phyloP scores from a whole-genome alignment of 2,329 filamentous ascomycete species.

The Shiraia sp. region DNA sequence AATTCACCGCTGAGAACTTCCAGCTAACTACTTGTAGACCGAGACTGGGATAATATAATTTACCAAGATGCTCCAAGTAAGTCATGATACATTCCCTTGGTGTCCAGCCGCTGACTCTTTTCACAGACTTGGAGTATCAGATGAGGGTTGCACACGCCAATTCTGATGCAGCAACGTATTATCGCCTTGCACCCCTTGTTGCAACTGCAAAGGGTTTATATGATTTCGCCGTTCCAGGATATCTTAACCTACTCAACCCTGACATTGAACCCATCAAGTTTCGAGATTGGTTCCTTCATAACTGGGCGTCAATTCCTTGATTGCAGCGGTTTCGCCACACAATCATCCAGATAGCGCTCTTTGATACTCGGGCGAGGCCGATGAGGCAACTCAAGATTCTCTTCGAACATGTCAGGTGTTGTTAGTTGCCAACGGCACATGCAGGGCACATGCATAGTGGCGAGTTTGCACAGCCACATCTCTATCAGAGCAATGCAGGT shows the following conservation, averaged over 20 bases:
- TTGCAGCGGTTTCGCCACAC: no score
- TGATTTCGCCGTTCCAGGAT: slow-evolving; percentile 61
- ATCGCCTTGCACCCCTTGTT: slow-evolving; percentile 62
- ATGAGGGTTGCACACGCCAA: slow-evolving; percentile 48
- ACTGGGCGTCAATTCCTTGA: slow-evolving; percentile 41
- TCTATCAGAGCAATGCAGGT: no score
- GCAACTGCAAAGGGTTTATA: slow-evolving; percentile 72
- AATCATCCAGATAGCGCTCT: no score
- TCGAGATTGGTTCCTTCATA: slow-evolving; percentile 44
- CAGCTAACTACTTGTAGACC: slow-evolving; percentile 26
- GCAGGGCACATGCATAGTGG: background rate
- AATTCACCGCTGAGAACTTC: background rate
- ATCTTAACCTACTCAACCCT: slow-evolving; percentile 58
- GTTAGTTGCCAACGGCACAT: background rate
- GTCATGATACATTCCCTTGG: background rate
- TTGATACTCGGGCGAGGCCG: no score
- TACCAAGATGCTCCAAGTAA: slow-evolving; percentile 52
- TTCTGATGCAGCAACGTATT: slow-evolving; percentile 40
- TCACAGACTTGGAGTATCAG: slow-evolving; percentile 50
- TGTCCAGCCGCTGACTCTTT: no score
- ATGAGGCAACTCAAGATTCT: no score
- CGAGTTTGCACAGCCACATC: no score
- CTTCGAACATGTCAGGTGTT: slow-evolving; percentile 1
- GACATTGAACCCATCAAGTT: slow-evolving; percentile 44
- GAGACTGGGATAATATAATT: slow-evolving; percentile 39